Percentiles rank a stretch among this genome's conserved stretches.
Conservation (phyloP, 768 basidiomycete genomes). For the Postia placenta region DNA sequence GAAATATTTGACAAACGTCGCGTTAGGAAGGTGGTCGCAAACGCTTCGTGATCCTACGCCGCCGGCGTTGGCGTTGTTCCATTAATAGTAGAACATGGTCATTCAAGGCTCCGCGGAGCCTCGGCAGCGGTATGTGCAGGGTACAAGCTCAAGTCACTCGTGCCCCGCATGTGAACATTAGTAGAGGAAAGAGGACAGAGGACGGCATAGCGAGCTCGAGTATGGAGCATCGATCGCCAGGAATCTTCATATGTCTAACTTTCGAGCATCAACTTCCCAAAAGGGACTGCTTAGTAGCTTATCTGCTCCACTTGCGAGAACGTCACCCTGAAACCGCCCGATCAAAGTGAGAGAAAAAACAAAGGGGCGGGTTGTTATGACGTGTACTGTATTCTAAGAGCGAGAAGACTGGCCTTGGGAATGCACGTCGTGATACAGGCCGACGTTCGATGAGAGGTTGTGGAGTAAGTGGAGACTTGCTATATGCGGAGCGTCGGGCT, state of each 20-base stretch:
- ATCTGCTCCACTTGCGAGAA: not conserved
- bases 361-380: too few species aligned
- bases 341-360: too few species aligned
- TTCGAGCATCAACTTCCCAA: not conserved
- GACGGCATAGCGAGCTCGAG: not conserved
- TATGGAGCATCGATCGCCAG: not conserved
- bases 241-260: not conserved
- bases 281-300: not conserved
- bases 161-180: not conserved
- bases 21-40: not conserved
- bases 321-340: not conserved
- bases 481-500: not conserved
- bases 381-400: too few species aligned
- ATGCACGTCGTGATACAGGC: not conserved
- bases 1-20: not conserved
- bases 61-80: not conserved
- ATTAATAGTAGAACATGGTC: not conserved
- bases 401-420: too few species aligned
- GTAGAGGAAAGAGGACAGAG: not conserved
- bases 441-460: not conserved
- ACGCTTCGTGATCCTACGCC: not conserved
- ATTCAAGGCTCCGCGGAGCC: not conserved
- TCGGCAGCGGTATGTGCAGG: not conserved
- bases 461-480: not conserved
- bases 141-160: not conserved